Conservation (phyloP, 805 yeast species). For the Teunomyces gatunensis region DNA sequence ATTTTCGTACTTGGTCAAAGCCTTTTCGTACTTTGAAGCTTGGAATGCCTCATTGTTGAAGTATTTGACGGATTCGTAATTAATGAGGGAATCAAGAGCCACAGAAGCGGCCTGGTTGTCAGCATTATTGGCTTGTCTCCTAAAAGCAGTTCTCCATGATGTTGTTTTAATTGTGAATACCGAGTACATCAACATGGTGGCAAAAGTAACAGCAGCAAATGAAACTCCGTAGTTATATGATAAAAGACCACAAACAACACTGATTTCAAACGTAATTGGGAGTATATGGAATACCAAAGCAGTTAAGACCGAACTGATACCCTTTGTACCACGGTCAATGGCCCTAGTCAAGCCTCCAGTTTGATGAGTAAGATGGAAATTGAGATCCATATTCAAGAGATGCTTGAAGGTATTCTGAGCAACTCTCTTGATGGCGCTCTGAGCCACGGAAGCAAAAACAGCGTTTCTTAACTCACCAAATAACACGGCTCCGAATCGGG, state of each 20-base stretch:
- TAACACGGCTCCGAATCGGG: constrained; percentile 89
- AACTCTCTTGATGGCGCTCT: constrained; percentile 85
- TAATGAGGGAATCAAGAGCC: constrained; percentile 89
- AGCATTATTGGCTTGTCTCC: constrained; percentile 84
- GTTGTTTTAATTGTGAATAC: constrained; percentile 88
- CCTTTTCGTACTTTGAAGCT: constrained; percentile 71
- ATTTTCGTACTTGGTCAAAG: constrained; percentile 70
- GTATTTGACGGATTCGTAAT: constrained; percentile 91
- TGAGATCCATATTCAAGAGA: constrained; percentile 76
- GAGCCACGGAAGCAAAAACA: constrained; percentile 92
- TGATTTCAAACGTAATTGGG: constrained; percentile 89
- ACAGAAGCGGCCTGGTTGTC: constrained; percentile 95
- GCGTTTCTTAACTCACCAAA: constrained; percentile 96
- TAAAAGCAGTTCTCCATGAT: constrained; percentile 92
- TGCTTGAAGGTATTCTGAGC: constrained; percentile 86
- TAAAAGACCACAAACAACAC: constrained; percentile 88
- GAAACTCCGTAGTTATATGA: constrained; percentile 88
- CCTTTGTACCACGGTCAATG: constrained; percentile 96
- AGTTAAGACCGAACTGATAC: constrained; percentile 86
- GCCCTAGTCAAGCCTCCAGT: constrained; percentile 97
- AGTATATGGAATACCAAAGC: constrained; percentile 98
- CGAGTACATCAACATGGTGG: constrained; percentile 88
- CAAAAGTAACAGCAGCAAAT: constrained; percentile 84
- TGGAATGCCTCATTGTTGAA: constrained; percentile 88
- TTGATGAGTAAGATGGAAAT: constrained; percentile 86